Base-by-base conservation (phyloP, 2,329 filamentous ascomycete species). In the Microthyrium microscopicum region DNA sequence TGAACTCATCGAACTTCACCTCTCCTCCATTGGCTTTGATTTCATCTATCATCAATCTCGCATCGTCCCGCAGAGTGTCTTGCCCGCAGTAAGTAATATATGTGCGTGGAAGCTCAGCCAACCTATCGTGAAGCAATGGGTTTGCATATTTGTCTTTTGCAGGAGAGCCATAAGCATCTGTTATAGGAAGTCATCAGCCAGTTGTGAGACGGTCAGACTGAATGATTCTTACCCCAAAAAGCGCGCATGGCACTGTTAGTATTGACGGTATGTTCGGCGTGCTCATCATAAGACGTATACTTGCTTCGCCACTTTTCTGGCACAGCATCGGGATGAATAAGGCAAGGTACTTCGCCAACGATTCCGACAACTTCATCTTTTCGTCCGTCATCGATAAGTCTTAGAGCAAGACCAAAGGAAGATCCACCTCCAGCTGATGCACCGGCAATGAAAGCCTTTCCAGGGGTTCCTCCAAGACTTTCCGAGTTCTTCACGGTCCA, bases 351-450 rank as follows among this genome's bases (percentile, higher is more conserved):
- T 13, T 55, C 39, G 2, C 51, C 51, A 3, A 56, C 40, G 3
- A 59, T 46, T 17, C 57, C 57, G n/a, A 51, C 47, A n/a, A 60
- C 36, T 2, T 44, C 40, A 18, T 49, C 43, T 16, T 45, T 48
- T 5, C 46, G 31, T 3, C 49, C 52, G 15, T 52, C 47, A 31
- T 58, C 55, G 33, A 58, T 44, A 9, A 56, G 42, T 35, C 44
- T 50, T 36, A 60, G 44, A 15, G 53, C 55, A 11, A 48, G 38
- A 8, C 47, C 49, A 6, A 60, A 45, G 1, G 54, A 53, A 15
- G 58, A 41, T 16, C 51, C 49, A 12, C 46, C 56, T 20, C 57
- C 57, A 9, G 57, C 57, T 6, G 55, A 58, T 4, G 45, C 45
- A 15, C 57, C 56, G 8, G 50, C 45, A 1, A 49, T 51, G 25